A percentile compares a stretch with the other conserved stretches of the same genome.
Evolutionary conservation across 2,329 filamentous ascomycete species (phyloP).

Genomic region (Nothophaeocryptopus gaeumannii): DNA sequence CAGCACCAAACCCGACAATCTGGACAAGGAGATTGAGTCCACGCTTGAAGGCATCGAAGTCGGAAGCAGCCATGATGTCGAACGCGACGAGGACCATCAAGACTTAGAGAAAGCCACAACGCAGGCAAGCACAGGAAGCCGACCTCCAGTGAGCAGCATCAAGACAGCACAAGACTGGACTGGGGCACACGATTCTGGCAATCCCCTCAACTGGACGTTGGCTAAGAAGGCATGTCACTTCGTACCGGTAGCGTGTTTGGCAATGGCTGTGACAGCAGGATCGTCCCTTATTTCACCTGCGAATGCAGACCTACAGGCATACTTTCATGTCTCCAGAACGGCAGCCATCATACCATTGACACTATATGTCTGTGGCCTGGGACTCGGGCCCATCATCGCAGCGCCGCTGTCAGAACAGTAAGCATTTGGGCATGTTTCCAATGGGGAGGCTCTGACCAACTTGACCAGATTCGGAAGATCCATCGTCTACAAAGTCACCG

Average conservation of each 20-base stretch:
- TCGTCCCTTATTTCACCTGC: constrained; percentile 27
- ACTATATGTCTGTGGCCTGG: constrained; percentile 61
- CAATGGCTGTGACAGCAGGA: constrained; percentile 28
- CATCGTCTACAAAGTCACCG: constrained; percentile 36
- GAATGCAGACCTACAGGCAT: constrained; percentile 19
- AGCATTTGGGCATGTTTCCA: constrained; percentile 48
- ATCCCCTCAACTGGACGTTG: constrained; percentile 21
- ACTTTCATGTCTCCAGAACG: constrained; percentile 56
- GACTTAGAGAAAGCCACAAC: constrained; percentile 20
- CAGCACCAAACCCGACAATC: background rate
- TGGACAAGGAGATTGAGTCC: constrained; percentile 9
- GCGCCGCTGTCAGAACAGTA: constrained; percentile 45
- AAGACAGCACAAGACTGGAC: constrained; percentile 27
- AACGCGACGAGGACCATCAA: constrained; percentile 19
- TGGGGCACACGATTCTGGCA: constrained; percentile 27
- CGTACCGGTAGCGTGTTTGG: constrained; percentile 18
- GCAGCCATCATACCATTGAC: constrained; percentile 56
- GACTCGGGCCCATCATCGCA: constrained; percentile 61
- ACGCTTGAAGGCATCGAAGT: constrained; percentile 16
- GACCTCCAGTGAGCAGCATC: constrained; percentile 4
- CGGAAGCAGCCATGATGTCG: constrained; percentile 14
- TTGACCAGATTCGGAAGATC: constrained; percentile 35
- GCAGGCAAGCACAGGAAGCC: background rate
- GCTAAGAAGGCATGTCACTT: constrained; percentile 19
- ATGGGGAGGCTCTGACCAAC: constrained; percentile 32